Percentiles rank a stretch among this genome's conserved stretches.
These are phyloP conservation scores for Vitis labrusca DNA, from an alignment of 164 flowering plant genomes.

Conservation along the genomic window DNA sequence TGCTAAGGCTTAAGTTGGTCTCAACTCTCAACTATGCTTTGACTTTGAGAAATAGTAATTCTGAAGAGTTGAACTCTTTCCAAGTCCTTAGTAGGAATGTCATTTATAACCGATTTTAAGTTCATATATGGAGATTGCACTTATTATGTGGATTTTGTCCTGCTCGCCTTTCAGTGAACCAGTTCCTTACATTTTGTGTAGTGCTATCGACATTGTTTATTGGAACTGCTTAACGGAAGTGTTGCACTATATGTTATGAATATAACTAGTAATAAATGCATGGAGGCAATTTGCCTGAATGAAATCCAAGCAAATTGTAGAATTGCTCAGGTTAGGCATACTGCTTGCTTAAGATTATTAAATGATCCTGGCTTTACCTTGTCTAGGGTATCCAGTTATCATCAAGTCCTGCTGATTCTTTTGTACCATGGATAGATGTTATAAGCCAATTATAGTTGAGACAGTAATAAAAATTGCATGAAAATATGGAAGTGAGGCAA, in stretches of 20 bases:
- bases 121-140: not conserved
- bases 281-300: too few species aligned
- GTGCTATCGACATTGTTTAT: too few species aligned
- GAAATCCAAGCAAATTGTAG: not conserved
- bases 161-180: too few species aligned
- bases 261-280: too few species aligned
- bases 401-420: constrained; percentile 2
- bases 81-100: not conserved
- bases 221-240: too few species aligned
- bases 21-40: too few species aligned
- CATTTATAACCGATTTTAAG: not conserved
- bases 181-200: too few species aligned
- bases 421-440: not conserved
- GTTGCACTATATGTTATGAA: too few species aligned
- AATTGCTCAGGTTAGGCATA: not conserved
- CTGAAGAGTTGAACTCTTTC: too few species aligned
- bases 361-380: not conserved
- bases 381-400: not conserved
- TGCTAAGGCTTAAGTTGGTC: too few species aligned
- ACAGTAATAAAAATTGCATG: not conserved
- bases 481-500: not conserved
- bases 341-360: not conserved
- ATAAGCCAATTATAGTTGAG: not conserved
- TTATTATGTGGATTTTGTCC: not conserved
- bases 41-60: too few species aligned